phyloP scores from a whole-genome alignment of 768 basidiomycete species.

The Crepidotus variabilis region DNA sequence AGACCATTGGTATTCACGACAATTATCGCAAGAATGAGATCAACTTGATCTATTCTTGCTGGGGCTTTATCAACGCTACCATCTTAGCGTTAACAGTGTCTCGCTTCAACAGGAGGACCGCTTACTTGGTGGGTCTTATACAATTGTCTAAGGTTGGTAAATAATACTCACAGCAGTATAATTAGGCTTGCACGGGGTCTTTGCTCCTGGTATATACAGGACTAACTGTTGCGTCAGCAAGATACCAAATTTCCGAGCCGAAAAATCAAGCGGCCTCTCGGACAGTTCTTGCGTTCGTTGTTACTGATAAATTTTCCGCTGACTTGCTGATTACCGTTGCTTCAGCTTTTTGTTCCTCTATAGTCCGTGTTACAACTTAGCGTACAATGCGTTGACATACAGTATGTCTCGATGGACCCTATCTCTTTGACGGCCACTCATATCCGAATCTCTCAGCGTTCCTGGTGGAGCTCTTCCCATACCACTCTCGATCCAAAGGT shows the following conservation, averaged over 20 bases:
- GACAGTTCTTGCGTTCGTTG: constrained; percentile 3
- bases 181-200: constrained; percentile 41
- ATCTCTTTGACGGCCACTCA: neutral
- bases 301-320: neutral
- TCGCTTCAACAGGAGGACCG: constrained; percentile 42
- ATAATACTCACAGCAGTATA: too few species aligned
- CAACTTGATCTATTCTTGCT: constrained; percentile 50
- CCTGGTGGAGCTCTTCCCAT: constrained; percentile 69
- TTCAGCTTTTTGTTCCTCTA: constrained; percentile 53
- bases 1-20: constrained; percentile 46
- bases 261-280: neutral
- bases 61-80: constrained; percentile 54
- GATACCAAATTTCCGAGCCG: constrained; percentile 25
- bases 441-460: constrained; percentile 35
- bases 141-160: too few species aligned
- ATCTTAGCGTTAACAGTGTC: constrained; percentile 45
- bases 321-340: neutral
- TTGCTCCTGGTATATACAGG: constrained; percentile 44
- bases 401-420: constrained; percentile 24
- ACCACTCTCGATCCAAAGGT: constrained; percentile 57
- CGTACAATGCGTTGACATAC: constrained; percentile 55
- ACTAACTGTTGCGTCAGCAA: constrained; percentile 53
- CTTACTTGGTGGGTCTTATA: constrained; percentile 39
- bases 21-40: constrained; percentile 53
- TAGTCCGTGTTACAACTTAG: constrained; percentile 52